Base-by-base conservation (phyloP, 345 rosid genomes). In the Syzygium aromaticum region DNA sequence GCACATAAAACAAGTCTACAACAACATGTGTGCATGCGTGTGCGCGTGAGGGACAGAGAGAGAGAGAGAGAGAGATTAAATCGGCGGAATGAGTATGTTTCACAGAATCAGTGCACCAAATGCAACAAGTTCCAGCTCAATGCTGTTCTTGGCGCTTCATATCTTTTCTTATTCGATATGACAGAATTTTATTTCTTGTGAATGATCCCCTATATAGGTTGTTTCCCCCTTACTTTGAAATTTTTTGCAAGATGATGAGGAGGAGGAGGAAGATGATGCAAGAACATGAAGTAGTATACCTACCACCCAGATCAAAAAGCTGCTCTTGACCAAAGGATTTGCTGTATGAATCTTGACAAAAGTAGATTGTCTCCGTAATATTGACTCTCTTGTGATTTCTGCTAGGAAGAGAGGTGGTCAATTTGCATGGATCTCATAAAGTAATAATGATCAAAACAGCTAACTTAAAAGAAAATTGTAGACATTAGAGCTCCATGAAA, bases 231-330 rank as follows among this genome's bases (percentile, higher is more conserved):
- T 19, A 73, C 80, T 40, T 38, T 11, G 1, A 38, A 73, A 0
- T 8, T 17, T 17, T 73, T 73, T 73, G 80, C 73, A 3, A 33
- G 46, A 33, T 33, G 46, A 33, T 52, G 54, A 84, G 61, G 85
- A 84, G 52, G 54, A 77, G 84, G 61, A 84, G 23, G 54, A 51
- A 84, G 54, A 84, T 52, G 46, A 84, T 73, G 82, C 27, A 73
- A 73, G 82, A 38, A 33, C 27, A 86, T 57, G 54, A 51, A 84
- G 78, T 57, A 78, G 53, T 88, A 43, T 82, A 89, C 88, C 83
- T 93, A 96, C 99, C 96, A 96, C 94, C 99, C 98, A 95, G 88
- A 96, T 91, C 91, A 96, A 88, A 87, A 95, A 89, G 61, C 91
- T 91, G 87, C 92, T 95, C 91, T 85, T 94, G 77, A 87, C 89